Evolutionary conservation across 768 basidiomycete genomes (phyloP).

Genomic region (Pulveroboletus sp.): DNA sequence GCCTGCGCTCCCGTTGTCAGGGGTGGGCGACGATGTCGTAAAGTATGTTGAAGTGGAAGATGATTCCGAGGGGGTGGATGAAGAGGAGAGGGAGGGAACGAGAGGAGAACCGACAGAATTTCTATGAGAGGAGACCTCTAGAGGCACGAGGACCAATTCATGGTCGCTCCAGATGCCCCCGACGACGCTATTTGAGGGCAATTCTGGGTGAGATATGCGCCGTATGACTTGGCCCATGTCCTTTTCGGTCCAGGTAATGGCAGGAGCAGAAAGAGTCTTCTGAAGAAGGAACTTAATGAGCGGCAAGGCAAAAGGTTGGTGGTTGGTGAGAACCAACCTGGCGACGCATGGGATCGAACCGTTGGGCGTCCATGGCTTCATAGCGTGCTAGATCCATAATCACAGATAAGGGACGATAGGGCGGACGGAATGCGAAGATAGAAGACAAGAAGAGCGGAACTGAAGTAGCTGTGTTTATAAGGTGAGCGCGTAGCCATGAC

Average conservation of each 20-base stretch:
- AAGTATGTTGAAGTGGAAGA: conserved; percentile 20
- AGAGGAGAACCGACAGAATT: conserved; percentile 16
- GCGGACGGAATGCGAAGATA: conserved; percentile 22
- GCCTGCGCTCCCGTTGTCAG: conserved; percentile 5
- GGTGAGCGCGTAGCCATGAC: conserved; percentile 21
- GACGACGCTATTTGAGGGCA: conserved; percentile 17
- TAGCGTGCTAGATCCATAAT: conserved; percentile 27
- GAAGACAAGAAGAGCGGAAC: conserved; percentile 30
- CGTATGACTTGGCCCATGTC: conserved; percentile 30
- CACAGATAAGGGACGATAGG: conserved; percentile 29
- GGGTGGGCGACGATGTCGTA: conserved; percentile 14
- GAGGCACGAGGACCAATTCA: conserved; percentile 32
- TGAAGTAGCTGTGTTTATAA: conserved; percentile 24
- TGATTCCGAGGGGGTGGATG: conserved; percentile 4
- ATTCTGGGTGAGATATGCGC: conserved; percentile 18
- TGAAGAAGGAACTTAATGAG: conserved; percentile 18
- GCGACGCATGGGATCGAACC: conserved; percentile 32
- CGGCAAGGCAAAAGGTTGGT: conserved; percentile 14
- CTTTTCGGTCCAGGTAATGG: conserved; percentile 9
- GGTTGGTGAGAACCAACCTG: conserved; percentile 22
- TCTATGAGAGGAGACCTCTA: conserved; percentile 22
- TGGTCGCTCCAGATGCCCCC: conserved; percentile 35
- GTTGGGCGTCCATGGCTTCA: conserved; percentile 30
- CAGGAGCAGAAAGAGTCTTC: conserved; percentile 16
- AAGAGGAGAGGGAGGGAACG: conserved; percentile 13